A percentile compares a stretch with the other conserved stretches of the same genome.
Evolutionary conservation across 2,329 filamentous ascomycete species (phyloP).

Genomic region (Metarhizium album): DNA sequence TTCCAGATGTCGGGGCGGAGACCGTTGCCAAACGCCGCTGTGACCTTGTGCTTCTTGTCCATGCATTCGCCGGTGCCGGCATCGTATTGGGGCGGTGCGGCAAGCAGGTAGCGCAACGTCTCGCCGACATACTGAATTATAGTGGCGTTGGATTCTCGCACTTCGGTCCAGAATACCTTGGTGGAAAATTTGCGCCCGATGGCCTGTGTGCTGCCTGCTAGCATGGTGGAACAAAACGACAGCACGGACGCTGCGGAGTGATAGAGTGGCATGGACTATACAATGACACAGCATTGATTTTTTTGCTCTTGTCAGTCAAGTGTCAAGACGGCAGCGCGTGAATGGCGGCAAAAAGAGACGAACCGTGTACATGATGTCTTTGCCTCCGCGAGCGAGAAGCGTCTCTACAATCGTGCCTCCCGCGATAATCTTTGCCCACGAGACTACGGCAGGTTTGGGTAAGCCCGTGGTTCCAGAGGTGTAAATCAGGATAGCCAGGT

Average conservation of each 20-base stretch:
- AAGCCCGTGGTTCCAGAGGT: constrained; percentile 79
- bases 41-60: constrained; percentile 64
- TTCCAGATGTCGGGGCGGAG: constrained; percentile 80
- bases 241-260: constrained; percentile 70
- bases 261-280: constrained; percentile 72
- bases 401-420: constrained; percentile 25
- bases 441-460: constrained; percentile 68
- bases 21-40: constrained; percentile 72
- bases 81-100: constrained; percentile 52
- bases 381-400: constrained; percentile 46
- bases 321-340: not conserved
- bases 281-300: constrained; percentile 21
- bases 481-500: constrained; percentile 67
- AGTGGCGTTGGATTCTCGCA: constrained; percentile 59
- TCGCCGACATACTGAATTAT: constrained; percentile 83
- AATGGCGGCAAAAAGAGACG: not conserved
- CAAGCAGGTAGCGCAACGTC: constrained; percentile 71
- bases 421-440: constrained; percentile 55
- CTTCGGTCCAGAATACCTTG: constrained; percentile 65
- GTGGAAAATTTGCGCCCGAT: constrained; percentile 72
- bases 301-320: not conserved
- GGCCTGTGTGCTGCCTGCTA: constrained; percentile 53
- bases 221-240: constrained; percentile 51
- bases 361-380: constrained; percentile 62
- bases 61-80: constrained; percentile 53